These are phyloP conservation scores for Glutinoglossum americanum DNA, from an alignment of 495 filamentous ascomycete species.

Conservation along the genomic window DNA sequence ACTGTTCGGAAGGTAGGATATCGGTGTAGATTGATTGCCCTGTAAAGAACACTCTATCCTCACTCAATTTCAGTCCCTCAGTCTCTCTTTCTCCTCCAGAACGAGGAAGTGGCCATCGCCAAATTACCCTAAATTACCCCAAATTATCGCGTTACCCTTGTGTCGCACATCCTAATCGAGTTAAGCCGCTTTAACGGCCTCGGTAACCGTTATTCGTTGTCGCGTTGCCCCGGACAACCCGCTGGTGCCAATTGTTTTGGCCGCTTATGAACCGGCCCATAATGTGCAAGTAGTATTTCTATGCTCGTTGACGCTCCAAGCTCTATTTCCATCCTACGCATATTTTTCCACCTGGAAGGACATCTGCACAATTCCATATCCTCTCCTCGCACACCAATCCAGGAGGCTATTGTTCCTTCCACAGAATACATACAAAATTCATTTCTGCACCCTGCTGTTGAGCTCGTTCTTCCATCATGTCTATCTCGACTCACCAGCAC, in stretches of 20 bases:
- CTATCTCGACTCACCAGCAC: neutral
- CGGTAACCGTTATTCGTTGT: neutral
- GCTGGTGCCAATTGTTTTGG: neutral
- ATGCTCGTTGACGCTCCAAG: neutral
- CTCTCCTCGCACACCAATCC: neutral
- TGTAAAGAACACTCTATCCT: too few species aligned
- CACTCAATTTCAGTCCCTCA: too few species aligned
- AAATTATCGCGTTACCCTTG: too few species aligned
- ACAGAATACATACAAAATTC: neutral
- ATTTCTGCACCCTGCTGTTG: neutral
- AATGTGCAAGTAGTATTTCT: neutral
- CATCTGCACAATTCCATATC: neutral
- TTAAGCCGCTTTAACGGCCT: neutral
- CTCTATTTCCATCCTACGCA: neutral
- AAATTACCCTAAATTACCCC: too few species aligned
- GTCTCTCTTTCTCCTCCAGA: too few species aligned
- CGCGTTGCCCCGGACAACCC: neutral
- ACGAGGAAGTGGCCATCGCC: too few species aligned
- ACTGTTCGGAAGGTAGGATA: neutral
- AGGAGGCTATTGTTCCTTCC: neutral
- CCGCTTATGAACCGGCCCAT: neutral
- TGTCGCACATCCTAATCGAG: too few species aligned
- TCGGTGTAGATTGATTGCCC: neutral
- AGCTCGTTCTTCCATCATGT: neutral
- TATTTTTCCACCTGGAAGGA: neutral